Conservation (phyloP, 352 stramenopile species). For the Pythium periplocum region DNA sequence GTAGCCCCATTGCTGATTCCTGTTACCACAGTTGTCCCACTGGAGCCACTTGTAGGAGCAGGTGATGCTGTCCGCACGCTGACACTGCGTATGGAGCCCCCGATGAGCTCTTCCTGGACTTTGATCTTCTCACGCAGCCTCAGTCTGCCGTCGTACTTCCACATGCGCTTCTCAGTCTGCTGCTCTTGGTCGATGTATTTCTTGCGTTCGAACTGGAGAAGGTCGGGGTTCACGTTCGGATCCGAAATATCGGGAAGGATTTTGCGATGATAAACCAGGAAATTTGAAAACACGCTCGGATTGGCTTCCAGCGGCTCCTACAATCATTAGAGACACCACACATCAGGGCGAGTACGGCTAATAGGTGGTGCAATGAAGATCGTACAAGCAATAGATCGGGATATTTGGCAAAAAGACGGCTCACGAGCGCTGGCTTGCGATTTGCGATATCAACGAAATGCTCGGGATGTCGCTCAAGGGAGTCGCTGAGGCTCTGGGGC, state of each 20-base stretch:
- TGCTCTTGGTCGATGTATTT: slow-evolving; percentile 23
- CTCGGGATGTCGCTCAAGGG: slow-evolving; percentile 56
- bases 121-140: slow-evolving; percentile 34
- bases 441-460: slow-evolving; percentile 69
- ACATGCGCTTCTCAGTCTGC: slow-evolving; percentile 40
- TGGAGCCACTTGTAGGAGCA: too few species aligned
- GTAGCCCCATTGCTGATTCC: neutral
- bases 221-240: slow-evolving; percentile 40
- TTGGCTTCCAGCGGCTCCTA: slow-evolving; percentile 69
- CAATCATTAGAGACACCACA: too few species aligned
- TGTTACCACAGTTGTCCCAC: too few species aligned
- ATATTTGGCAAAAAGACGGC: slow-evolving; percentile 52
- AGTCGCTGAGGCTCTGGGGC: slow-evolving; percentile 50
- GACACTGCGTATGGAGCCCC: too few species aligned
- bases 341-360: too few species aligned
- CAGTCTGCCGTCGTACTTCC: slow-evolving; percentile 26
- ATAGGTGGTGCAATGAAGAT: neutral
- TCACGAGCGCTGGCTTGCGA: slow-evolving; percentile 52
- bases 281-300: slow-evolving; percentile 61
- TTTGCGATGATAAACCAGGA: slow-evolving; percentile 53
- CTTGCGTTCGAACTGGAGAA: slow-evolving; percentile 51
- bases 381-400: slow-evolving; percentile 61
- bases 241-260: slow-evolving; percentile 53
- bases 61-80: too few species aligned
- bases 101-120: slow-evolving; percentile 18